Base-by-base conservation (phyloP, 495 filamentous ascomycete species). In the Durotheca rogersii region DNA sequence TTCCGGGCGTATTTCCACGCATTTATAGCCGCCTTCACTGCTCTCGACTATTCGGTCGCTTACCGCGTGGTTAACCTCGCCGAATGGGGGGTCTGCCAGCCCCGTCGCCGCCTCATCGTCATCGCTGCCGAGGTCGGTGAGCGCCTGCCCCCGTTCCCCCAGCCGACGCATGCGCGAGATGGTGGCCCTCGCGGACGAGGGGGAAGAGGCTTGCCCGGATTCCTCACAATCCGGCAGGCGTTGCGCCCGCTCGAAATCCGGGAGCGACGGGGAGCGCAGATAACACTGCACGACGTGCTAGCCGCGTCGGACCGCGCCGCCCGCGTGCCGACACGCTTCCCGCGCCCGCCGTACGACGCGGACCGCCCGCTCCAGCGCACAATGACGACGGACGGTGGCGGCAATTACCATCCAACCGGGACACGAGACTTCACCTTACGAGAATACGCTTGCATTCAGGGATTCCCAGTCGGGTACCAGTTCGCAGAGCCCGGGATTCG, bases 71-170 rank as follows among this genome's bases (percentile, higher is more conserved):
- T 33, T 60, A 79, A 40, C 65, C 77, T 67, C 51, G 74, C 14
- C 62, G 55, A 65, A 11, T 78, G 67, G 23, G 71, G 76, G 7
- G 41, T 72, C 0, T 57, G 67, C 0, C 66, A 71, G 37, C 41
- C 54, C 1, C 51, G 71, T 1, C 49, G 48, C 35, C 72, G 91
- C 2, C 60, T 95, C 2, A 72, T 95, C 12, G 77, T 92, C 11
- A 80, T 95, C 31, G 90, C 85, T 0, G 78, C 89, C 6, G 84
- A 81, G 16, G 87, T 88, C 0, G 91, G 89, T 0, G 87, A 90
- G 53, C 64, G 55, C 0, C 80, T 95, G 0, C 89, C 89, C 0
- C 57, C 69, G 0, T 87, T 91, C 37, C 88, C 90, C 0, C 19
- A 53, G 0, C 75, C 82, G 0, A 94, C 85, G 0, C 83, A 94